Conservation (phyloP, 345 rosid species). For the Noccaea caerulescens region DNA sequence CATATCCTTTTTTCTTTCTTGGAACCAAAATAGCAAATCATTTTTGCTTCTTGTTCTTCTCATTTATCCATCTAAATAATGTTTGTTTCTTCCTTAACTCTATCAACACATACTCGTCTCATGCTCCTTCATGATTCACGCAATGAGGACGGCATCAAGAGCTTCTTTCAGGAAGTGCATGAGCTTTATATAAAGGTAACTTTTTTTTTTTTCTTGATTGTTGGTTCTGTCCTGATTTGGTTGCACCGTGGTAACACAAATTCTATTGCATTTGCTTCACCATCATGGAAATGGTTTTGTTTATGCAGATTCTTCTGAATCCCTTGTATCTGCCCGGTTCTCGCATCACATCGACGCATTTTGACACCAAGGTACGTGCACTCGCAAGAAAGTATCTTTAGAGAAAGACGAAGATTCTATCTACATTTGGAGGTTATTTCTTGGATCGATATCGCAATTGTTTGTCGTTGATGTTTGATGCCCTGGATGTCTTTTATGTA, state of each 20-base stretch:
- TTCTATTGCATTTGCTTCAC: neutral
- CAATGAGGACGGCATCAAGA: constrained; percentile 95
- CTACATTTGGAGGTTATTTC: neutral
- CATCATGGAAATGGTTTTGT: neutral
- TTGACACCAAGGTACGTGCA: constrained; percentile 89
- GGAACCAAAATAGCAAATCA: neutral
- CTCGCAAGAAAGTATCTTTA: constrained; percentile 90
- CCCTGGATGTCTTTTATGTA: neutral
- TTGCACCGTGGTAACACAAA: neutral
- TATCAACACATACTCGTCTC: constrained; percentile 70
- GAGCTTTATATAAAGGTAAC: constrained; percentile 47
- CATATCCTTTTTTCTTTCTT: constrained; percentile 64
- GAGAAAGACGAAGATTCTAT: constrained; percentile 22
- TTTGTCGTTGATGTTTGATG: constrained; percentile 2
- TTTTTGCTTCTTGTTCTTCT: neutral
- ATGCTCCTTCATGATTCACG: constrained; percentile 98
- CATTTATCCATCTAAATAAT: neutral
- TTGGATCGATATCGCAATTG: constrained; percentile 16
- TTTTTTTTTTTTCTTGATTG: too few species aligned
- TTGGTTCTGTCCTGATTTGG: neutral
- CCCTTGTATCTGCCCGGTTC: constrained; percentile 93
- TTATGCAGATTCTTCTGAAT: constrained; percentile 76
- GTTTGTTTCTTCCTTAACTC: constrained; percentile 53
- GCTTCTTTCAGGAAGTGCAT: constrained; percentile 60
- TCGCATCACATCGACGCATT: constrained; percentile 82